phyloP scores from a whole-genome alignment of 73 alveolate species.

The Symbiodinium pilosum region DNA sequence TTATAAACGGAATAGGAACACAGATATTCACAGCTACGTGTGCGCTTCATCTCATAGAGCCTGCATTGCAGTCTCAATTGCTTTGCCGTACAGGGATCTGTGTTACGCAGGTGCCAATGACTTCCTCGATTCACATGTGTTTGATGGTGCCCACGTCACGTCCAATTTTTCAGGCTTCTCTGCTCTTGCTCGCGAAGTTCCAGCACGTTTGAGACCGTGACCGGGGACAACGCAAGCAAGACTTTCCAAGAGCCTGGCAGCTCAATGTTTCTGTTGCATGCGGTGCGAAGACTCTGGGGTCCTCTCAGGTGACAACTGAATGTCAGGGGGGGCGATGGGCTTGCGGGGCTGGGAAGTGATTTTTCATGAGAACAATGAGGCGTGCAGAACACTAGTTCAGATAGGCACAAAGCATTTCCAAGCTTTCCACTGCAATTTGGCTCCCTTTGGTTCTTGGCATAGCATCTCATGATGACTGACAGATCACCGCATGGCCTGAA shows the following conservation, averaged over 20 bases:
- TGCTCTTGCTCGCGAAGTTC: constrained; percentile 23
- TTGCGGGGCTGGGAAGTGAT: too few relatives aligned
- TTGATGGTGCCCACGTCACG: not conserved
- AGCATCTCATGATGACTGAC: too few relatives aligned
- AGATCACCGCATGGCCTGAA: too few relatives aligned
- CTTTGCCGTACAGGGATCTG: not conserved
- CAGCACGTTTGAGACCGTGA: not conserved
- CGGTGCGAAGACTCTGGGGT: too few relatives aligned
- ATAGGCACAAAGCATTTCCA: too few relatives aligned
- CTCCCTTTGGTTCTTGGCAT: not conserved
- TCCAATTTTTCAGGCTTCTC: not conserved
- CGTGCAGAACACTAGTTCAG: too few relatives aligned
- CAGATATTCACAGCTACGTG: not conserved
- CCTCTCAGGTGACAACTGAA: not conserved
- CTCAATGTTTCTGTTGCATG: not conserved
- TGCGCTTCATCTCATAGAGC: too few relatives aligned
- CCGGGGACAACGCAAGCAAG: not conserved
- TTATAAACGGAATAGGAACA: not conserved
- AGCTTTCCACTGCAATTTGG: not conserved
- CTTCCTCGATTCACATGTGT: not conserved
- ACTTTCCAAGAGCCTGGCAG: not conserved
- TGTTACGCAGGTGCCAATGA: not conserved
- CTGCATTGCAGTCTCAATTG: not conserved
- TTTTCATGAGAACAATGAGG: too few relatives aligned
- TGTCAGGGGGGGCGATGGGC: not conserved